Evolutionary conservation across 2,329 filamentous ascomycete genomes (phyloP).

Genomic region (Fusarium sp.): DNA sequence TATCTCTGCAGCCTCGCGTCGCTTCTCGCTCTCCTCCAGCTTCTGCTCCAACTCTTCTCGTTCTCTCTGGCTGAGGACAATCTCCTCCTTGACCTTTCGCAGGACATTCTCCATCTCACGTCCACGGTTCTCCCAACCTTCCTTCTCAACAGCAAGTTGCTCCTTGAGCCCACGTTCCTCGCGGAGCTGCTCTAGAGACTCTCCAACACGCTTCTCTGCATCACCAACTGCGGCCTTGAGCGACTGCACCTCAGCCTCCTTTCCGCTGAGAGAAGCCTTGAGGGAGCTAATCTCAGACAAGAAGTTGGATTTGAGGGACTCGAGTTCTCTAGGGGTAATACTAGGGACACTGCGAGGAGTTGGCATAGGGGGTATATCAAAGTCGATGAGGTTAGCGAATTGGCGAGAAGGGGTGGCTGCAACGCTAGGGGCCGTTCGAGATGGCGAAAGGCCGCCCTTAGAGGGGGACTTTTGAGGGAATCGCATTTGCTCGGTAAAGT

Average conservation of each 20-base stretch:
- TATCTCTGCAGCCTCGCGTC: constrained; percentile 78
- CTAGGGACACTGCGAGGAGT: constrained; percentile 92
- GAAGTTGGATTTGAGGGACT: constrained; percentile 90
- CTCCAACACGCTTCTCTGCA: constrained; percentile 90
- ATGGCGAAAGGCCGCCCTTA: constrained; percentile 45
- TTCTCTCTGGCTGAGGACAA: constrained; percentile 81
- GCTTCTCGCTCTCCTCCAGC: constrained; percentile 80
- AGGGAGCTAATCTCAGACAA: constrained; percentile 95
- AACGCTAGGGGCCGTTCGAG: constrained; percentile 45
- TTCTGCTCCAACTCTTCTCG: constrained; percentile 81
- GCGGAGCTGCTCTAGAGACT: constrained; percentile 83
- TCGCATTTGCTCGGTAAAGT: constrained; percentile 83
- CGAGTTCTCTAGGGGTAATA: constrained; percentile 90
- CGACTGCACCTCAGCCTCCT: constrained; percentile 89
- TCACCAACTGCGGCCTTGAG: constrained; percentile 89
- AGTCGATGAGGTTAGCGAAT: constrained; percentile 75
- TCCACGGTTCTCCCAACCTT: constrained; percentile 85
- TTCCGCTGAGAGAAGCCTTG: constrained; percentile 89
- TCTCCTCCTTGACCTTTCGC: constrained; percentile 82
- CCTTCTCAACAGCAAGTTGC: constrained; percentile 77
- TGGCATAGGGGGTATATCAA: constrained; percentile 90
- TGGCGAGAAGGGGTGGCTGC: constrained; percentile 60
- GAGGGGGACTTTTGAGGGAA: constrained; percentile 62
- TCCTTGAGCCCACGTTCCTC: constrained; percentile 80
- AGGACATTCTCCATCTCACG: constrained; percentile 88